Conservation (phyloP, 2,329 filamentous ascomycete species). For the Nemania bipapillata region DNA sequence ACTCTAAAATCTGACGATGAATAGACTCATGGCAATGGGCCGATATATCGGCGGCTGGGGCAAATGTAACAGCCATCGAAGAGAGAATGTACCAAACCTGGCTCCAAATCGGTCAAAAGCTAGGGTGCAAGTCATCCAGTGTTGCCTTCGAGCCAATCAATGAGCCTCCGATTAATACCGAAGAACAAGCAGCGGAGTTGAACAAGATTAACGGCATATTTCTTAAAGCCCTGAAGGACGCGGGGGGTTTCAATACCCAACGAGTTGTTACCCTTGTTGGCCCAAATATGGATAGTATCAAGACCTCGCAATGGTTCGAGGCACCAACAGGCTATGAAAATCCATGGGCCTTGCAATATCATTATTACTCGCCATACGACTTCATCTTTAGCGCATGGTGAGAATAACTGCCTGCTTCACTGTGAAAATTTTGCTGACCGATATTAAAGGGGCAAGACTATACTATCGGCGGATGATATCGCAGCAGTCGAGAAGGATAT, state of each 20-base stretch:
- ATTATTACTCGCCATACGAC: constrained; percentile 69
- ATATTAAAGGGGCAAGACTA: constrained; percentile 65
- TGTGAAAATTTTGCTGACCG: neutral
- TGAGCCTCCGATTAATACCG: constrained; percentile 65
- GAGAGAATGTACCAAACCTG: constrained; percentile 67
- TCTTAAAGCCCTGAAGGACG: constrained; percentile 62
- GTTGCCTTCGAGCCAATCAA: constrained; percentile 70
- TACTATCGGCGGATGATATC: constrained; percentile 66
- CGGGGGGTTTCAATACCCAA: constrained; percentile 65
- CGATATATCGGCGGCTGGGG: constrained; percentile 59
- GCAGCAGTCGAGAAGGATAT: constrained; percentile 62
- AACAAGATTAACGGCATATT: constrained; percentile 69
- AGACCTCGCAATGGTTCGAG: constrained; percentile 66
- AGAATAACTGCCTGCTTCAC: neutral
- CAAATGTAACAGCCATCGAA: constrained; percentile 64
- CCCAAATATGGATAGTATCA: constrained; percentile 61
- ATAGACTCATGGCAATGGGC: constrained; percentile 68
- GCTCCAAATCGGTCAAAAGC: constrained; percentile 66
- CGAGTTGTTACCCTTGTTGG: constrained; percentile 68
- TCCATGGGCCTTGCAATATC: constrained; percentile 70
- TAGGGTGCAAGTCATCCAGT: constrained; percentile 64
- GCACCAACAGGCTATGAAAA: constrained; percentile 61
- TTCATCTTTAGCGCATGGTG: constrained; percentile 59
- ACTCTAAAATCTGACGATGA: constrained; percentile 9
- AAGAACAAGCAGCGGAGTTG: constrained; percentile 60